Conservation (phyloP, 2,329 filamentous ascomycete species). For the Aureobasidium sp. region DNA sequence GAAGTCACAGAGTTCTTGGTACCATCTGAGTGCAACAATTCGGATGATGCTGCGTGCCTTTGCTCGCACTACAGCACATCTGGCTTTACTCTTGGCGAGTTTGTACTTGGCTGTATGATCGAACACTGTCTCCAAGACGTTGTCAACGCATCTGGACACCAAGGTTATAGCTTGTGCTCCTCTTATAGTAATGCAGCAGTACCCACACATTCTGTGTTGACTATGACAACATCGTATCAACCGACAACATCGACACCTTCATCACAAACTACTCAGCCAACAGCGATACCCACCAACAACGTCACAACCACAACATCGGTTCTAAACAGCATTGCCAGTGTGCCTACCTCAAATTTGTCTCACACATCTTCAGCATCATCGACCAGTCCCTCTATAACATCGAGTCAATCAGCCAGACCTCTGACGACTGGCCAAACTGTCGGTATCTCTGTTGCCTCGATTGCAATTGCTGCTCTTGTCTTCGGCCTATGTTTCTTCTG, state of each 20-base stretch:
- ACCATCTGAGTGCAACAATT: conserved; percentile 16
- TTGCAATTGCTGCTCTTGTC: conserved; percentile 23
- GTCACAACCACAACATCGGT: not conserved
- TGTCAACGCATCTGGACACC: not conserved
- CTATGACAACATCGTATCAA: conserved; percentile 15
- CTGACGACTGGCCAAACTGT: conserved; percentile 28
- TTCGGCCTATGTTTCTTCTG: conserved; percentile 21
- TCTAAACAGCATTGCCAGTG: not conserved
- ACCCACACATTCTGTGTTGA: conserved; percentile 24
- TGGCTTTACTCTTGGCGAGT: conserved; percentile 29
- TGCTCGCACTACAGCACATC: conserved; percentile 26
- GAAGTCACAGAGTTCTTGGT: conserved; percentile 22
- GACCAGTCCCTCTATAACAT: not conserved
- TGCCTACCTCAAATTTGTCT: not conserved
- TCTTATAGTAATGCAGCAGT: conserved; percentile 20
- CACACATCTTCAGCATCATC: not conserved
- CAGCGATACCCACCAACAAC: not conserved
- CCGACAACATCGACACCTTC: not conserved
- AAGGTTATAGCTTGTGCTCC: conserved; percentile 25
- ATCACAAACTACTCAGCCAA: not conserved
- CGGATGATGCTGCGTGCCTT: conserved; percentile 23
- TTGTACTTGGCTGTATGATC: conserved; percentile 20
- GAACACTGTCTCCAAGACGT: conserved; percentile 17
- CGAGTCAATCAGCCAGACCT: conserved; percentile 5
- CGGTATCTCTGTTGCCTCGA: conserved; percentile 27